phyloP scores from a whole-genome alignment of 805 yeast species.

The Schwanniomyces pseudopolymorphus region DNA sequence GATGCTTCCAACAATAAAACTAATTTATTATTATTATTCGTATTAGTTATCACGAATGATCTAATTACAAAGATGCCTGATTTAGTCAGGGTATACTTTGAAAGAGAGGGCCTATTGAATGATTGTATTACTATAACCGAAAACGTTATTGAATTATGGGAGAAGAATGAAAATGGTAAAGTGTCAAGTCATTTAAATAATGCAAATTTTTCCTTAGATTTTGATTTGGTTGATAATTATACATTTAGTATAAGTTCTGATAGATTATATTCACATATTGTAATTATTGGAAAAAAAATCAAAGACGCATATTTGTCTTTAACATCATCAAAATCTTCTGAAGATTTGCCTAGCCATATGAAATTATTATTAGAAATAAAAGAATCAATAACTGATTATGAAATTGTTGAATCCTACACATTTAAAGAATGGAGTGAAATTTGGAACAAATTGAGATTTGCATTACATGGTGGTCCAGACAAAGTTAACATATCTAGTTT shows the following conservation, averaged over 20 bases:
- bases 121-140: conserved; percentile 43
- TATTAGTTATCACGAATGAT: conserved; percentile 47
- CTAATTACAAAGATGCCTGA: conserved; percentile 47
- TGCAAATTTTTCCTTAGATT: conserved; percentile 15
- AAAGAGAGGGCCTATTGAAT: conserved; percentile 69
- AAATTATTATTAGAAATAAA: conserved; percentile 14
- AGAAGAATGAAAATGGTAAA: background rate
- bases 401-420: conserved; percentile 5
- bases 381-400: conserved; percentile 6
- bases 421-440: conserved; percentile 38
- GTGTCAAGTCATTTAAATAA: background rate
- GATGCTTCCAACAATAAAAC: conserved; percentile 24
- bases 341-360: conserved; percentile 14
- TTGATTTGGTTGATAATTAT: conserved; percentile 29
- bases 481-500: conserved; percentile 57
- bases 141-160: conserved; percentile 12
- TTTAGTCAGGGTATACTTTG: conserved; percentile 48
- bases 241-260: conserved; percentile 16
- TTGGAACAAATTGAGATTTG: conserved; percentile 22
- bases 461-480: conserved; percentile 12
- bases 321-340: conserved; percentile 16
- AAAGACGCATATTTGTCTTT: conserved; percentile 24
- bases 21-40: conserved; percentile 48
- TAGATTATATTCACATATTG: conserved; percentile 14
- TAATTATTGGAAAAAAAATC: conserved; percentile 19